Base-by-base conservation (phyloP, 2,329 filamentous ascomycete species). In the Fusarium tjaetaba region DNA sequence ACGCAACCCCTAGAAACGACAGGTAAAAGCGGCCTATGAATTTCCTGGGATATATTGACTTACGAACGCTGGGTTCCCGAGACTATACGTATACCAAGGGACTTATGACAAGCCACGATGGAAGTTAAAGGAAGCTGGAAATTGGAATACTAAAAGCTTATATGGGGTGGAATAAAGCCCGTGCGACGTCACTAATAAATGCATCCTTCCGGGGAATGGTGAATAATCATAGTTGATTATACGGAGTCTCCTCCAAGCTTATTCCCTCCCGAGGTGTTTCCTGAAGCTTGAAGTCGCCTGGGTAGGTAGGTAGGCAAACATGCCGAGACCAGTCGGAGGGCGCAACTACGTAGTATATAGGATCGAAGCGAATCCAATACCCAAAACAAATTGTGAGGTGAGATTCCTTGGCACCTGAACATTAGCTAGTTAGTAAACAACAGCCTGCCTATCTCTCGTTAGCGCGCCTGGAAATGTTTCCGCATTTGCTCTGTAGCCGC, bases 381-480 rank as follows among this genome's bases (percentile, higher is more conserved):
- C 24, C 48, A n/a, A 26, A 28, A 34, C 49, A 70, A 22, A 11
- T 36, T 39, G 48, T 42, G n/a, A 46, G 7, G 41, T 38, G 38
- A 70, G 26, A 65, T 36, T 39, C 42, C 55, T 68, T 61, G 59
- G 32, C 45, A 61, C 36, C 34, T 70, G 66, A 53, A 58, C 46
- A 24, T 26, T 48, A 48, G 28, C 6, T 28, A 11, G 30, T 32
- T 32, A 13, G 46, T 49, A 32, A 59, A 52, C 10, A 26, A 51
- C 30, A 72, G 45, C 57, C 59, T 73, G 61, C 65, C 70, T 65
- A 49, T 69, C 20, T 39, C 38, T 65, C n/a, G 61, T 42, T 70
- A 70, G 65, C 52, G 60, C 24, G 11, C 36, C 48, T 43, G 36
- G 51, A 48, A 53, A 46, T 28, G 28, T 36, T 36, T 64, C 58